phyloP scores from a whole-genome alignment of 2,329 filamentous ascomycete genomes.

The Microsporum ferrugineum region DNA sequence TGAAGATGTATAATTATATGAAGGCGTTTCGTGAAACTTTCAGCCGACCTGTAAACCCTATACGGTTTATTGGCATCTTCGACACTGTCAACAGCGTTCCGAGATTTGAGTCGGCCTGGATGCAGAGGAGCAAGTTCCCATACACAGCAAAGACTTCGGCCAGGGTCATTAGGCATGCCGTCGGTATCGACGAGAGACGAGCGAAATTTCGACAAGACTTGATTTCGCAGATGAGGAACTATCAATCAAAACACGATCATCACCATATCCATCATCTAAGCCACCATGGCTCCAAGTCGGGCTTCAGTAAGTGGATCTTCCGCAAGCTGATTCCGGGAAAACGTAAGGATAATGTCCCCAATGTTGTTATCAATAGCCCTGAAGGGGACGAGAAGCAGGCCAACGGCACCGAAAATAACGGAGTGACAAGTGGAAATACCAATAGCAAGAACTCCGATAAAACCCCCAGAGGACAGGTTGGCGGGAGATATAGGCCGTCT shows the following conservation, averaged over 20 bases:
- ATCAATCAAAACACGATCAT: background rate
- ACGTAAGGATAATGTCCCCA: background rate
- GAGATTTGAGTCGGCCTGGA: conserved; percentile 25
- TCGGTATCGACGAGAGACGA: conserved; percentile 44
- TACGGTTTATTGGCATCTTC: conserved; percentile 46
- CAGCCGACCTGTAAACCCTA: conserved; percentile 35
- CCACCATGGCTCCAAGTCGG: background rate
- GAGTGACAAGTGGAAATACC: background rate
- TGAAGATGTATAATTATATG: conserved; percentile 21
- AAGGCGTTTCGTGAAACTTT: conserved; percentile 41
- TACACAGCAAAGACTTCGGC: conserved; percentile 25
- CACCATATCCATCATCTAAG: background rate
- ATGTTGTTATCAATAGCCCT: background rate
- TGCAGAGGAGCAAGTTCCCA: conserved; percentile 18
- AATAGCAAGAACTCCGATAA: background rate
- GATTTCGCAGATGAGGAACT: conserved; percentile 18
- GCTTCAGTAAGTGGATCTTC: background rate
- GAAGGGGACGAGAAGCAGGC: background rate
- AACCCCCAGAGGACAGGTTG: background rate
- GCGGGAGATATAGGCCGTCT: conserved; percentile 3
- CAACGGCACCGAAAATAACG: background rate
- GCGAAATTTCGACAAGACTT: conserved; percentile 46
- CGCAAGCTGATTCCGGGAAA: conserved; percentile 1
- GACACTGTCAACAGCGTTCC: conserved; percentile 44
- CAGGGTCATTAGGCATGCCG: conserved; percentile 39